Base-by-base conservation (phyloP, 495 filamentous ascomycete genomes). In the Penicillium alfredii region DNA sequence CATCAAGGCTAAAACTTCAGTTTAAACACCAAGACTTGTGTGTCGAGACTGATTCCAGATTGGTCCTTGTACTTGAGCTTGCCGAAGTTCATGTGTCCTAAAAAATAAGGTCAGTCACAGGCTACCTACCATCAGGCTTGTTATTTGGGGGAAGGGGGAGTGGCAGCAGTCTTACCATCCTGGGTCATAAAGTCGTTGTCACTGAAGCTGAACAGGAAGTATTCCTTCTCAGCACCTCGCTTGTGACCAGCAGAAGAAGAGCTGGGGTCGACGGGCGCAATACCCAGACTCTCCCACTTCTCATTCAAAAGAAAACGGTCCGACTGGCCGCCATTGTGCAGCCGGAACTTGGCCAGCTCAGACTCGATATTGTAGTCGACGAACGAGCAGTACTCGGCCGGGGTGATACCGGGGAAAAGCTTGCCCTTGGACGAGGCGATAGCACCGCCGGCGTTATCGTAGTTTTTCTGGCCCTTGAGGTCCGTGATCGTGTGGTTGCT, bases 141-240 rank as follows among this genome's bases (percentile, higher is more conserved):
- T n/a, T n/a, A n/a, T n/a, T n/a, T n/a, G n/a, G n/a, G n/a, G n/a
- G n/a, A n/a, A n/a, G n/a, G n/a, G n/a, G n/a, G n/a, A n/a, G n/a
- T n/a, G n/a, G n/a, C n/a, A n/a, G n/a, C 7, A 9, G 2, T 47
- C 64, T 41, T 51, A 77, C 81, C 84, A 62, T 88, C 67, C 56
- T 88, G 78, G 3, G 84, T 88, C 30, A 88, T 79, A 44, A 88
- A 87, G 55, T 89, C 84, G 56, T 92, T 87, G 47, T 89, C 85
- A 44, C 72, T 80, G 19, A 84, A 53, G 19, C 71, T 74, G 44
- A 88, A 74, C 35, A 88, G 56, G 56, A 76, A 87, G 48, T 73
- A 88, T 62, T 86, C 81, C 23, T 74, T 67, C 33, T 64, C 60
- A 4, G 53, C 38, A 3, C 44, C 26, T 16, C 50, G n/a, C n/a